Conservation (phyloP, 352 stramenopile species). For the Globisporangium paroecandrum region DNA sequence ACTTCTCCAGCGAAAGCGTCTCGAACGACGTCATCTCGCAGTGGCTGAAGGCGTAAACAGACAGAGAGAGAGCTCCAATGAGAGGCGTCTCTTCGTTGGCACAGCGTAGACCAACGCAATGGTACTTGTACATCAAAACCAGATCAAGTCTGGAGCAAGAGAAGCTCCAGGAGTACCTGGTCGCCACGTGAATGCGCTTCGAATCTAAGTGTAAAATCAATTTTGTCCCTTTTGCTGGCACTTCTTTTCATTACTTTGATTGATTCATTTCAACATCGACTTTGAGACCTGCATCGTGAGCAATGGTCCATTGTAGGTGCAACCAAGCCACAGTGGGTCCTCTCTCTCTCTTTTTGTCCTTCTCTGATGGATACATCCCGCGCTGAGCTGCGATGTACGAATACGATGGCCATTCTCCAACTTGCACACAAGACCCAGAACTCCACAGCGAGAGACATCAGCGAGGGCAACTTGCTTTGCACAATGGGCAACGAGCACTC, state of each 20-base stretch:
- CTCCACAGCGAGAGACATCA: background rate
- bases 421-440: background rate
- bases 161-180: too few relatives aligned
- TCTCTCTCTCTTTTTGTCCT: background rate
- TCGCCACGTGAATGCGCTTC: too few relatives aligned
- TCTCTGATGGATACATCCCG: background rate
- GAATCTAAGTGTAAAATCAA: too few relatives aligned
- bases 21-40: constrained; percentile 49
- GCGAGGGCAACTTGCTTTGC: background rate
- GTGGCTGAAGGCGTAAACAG: constrained; percentile 44
- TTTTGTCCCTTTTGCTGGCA: too few relatives aligned
- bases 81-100: background rate
- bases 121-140: background rate
- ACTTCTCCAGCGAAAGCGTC: constrained; percentile 49
- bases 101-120: background rate
- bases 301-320: too few relatives aligned
- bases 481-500: background rate
- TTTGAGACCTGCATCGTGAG: too few relatives aligned
- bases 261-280: too few relatives aligned
- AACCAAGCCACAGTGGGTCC: background rate
- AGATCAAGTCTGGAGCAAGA: too few relatives aligned
- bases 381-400: too few relatives aligned
- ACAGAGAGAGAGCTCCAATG: too few relatives aligned
- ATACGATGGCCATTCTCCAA: background rate
- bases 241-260: too few relatives aligned